These are phyloP conservation scores for Geoglossum glabrum DNA, from an alignment of 495 filamentous ascomycete genomes.

Conservation along the genomic window DNA sequence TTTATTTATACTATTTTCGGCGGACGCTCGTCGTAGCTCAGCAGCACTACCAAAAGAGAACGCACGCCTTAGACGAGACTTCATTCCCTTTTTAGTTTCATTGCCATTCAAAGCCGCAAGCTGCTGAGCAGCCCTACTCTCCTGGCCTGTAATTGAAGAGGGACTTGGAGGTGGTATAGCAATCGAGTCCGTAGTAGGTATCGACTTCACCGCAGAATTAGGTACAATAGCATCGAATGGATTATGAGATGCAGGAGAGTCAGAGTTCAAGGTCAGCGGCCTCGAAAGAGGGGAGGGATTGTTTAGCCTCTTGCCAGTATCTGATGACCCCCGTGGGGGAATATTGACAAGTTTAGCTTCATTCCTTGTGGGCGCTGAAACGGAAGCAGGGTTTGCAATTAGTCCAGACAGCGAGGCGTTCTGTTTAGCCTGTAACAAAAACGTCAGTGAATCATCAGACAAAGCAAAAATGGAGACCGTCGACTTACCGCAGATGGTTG, in stretches of 20 bases:
- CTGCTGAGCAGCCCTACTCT: conserved; percentile 59
- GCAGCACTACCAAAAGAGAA: conserved; percentile 96
- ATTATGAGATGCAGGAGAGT: conserved; percentile 11
- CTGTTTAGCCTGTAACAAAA: conserved; percentile 12
- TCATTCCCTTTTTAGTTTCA: conserved; percentile 55
- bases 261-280: conserved; percentile 42
- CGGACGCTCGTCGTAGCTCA: conserved; percentile 62
- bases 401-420: conserved; percentile 3
- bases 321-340: conserved; percentile 47
- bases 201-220: conserved; percentile 9
- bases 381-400: conserved; percentile 5
- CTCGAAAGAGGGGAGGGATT: conserved; percentile 81
- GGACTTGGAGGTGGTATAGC: conserved; percentile 4
- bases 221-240: conserved; percentile 5
- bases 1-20: conserved; percentile 37
- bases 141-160: conserved; percentile 8
- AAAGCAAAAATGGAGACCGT: neutral
- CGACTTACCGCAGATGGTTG: conserved; percentile 37
- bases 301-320: conserved; percentile 46
- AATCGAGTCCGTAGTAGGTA: neutral
- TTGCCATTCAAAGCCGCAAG: conserved; percentile 64
- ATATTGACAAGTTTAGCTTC: conserved; percentile 40
- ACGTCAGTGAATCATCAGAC: conserved; percentile 14
- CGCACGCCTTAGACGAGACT: conserved; percentile 72
- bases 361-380: conserved; percentile 20